phyloP scores from a whole-genome alignment of 345 rosid genomes.

The Laguncularia racemosa region DNA sequence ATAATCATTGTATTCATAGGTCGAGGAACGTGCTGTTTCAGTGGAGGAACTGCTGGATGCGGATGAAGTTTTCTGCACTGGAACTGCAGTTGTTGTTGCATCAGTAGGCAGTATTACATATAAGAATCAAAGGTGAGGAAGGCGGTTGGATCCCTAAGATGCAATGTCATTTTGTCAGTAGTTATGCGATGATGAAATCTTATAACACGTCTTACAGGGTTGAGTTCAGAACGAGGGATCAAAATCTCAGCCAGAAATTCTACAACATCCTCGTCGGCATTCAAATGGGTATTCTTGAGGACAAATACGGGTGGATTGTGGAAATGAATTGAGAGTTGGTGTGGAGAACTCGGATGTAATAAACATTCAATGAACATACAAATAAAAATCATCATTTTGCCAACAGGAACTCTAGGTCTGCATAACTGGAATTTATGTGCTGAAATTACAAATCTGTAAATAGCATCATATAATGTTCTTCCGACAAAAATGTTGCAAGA shows the following conservation, averaged over 20 bases:
- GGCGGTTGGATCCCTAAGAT: neutral
- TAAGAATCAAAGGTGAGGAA: constrained; percentile 44
- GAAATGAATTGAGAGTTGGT: constrained; percentile 23
- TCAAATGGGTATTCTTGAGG: constrained; percentile 61
- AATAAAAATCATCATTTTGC: no score
- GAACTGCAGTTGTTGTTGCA: constrained; percentile 69
- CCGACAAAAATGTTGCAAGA: no score
- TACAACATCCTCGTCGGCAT: constrained; percentile 56
- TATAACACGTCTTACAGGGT: constrained; percentile 29
- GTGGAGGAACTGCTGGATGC: constrained; percentile 55
- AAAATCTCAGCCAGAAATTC: constrained; percentile 39
- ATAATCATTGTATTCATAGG: constrained; percentile 20
- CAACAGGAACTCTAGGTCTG: no score
- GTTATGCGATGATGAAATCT: neutral
- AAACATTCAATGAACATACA: no score
- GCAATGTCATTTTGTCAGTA: neutral
- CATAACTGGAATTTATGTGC: no score
- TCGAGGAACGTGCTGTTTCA: constrained; percentile 47
- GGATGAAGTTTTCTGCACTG: constrained; percentile 79
- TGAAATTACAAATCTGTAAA: no score
- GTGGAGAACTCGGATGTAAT: no score
- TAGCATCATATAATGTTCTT: no score
- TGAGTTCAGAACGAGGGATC: constrained; percentile 39
- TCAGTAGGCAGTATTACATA: constrained; percentile 57
- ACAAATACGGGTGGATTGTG: constrained; percentile 62